Base-by-base conservation (phyloP, 1,284 basidiomycete genomes). In the Thecaphora thlaspeos region DNA sequence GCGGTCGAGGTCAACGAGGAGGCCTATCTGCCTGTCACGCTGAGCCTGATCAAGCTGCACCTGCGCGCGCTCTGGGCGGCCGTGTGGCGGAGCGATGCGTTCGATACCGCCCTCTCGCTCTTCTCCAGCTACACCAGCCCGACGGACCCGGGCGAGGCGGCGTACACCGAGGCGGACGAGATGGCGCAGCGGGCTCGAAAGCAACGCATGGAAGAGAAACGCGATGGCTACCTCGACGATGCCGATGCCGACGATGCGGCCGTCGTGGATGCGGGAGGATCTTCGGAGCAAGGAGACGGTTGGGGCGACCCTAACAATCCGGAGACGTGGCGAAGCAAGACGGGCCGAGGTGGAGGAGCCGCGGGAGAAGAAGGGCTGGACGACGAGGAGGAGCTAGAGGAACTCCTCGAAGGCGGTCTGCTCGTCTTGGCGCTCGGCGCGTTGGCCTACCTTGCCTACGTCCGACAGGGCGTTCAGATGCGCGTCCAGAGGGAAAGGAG, bases 1-100 rank as follows among this genome's bases (percentile, higher is more conserved):
- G 90, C 92, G 2, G 79, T 90, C 36, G 89, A 90, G 64, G 90
- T 88, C 4, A 93, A 93, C 71, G 79, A 81, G 43, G 91, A 95
- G 71, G 91, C 92, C 0, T 92, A 90, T 76, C 80, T 96, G 26
- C 91, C 93, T 0, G 89, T 94, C 24, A 79, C 86, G 24, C 80
- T 97, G 19, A 91, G 89, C 4, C 81, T 98, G 43, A 80, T 85
- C 50, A 90, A 89, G 76, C 81, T 99, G 14, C 90, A 97, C 76
- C 73, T 86, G 2, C 85, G 87, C n/a, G 91, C 89, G 55, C 73
- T 90, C 18, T 93, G 89, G 87, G 86, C 68, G 9, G 66, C 73
- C 8, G 22, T 71, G 12, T 59, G 63, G 46, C 41, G 60, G 1
- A 61, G 53, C 15, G 63, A 67, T 14, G 62, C 68, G 43, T 61